phyloP scores from a whole-genome alignment of 2,329 filamentous ascomycete genomes.

The Epichloe elymi region DNA sequence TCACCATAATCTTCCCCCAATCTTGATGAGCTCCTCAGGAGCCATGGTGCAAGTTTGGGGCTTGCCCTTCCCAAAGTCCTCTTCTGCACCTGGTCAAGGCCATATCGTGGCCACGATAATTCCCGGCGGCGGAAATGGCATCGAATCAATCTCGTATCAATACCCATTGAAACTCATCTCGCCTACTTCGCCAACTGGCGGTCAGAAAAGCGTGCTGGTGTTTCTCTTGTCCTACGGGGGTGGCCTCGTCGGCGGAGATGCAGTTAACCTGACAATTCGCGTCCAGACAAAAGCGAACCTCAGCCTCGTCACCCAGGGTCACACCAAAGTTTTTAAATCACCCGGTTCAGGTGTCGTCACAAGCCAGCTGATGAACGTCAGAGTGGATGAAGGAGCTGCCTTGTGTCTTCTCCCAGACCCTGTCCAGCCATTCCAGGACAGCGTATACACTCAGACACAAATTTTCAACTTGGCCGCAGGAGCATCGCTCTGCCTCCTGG shows the following conservation, averaged over 20 bases:
- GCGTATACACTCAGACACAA: constrained; percentile 75
- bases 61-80: constrained; percentile 60
- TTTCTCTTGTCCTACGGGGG: constrained; percentile 93
- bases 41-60: constrained; percentile 9
- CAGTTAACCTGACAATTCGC: constrained; percentile 58
- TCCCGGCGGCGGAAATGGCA: constrained; percentile 56
- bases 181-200: constrained; percentile 48
- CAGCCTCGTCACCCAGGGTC: constrained; percentile 57
- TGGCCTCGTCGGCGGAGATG: constrained; percentile 78
- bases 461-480: constrained; percentile 49
- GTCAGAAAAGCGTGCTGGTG: constrained; percentile 58
- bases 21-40: neutral
- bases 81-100: constrained; percentile 65
- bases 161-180: constrained; percentile 93
- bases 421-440: constrained; percentile 77
- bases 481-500: constrained; percentile 64
- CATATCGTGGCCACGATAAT: constrained; percentile 60
- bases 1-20: neutral
- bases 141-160: constrained; percentile 70
- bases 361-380: constrained; percentile 40
- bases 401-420: constrained; percentile 74
- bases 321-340: constrained; percentile 93
- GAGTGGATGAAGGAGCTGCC: constrained; percentile 35
- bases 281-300: constrained; percentile 54
- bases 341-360: constrained; percentile 40